Evolutionary conservation across 1,284 basidiomycete species (phyloP), one percentile per base, ranked within the genome.

Genomic region (Pascua sp.): DNA sequence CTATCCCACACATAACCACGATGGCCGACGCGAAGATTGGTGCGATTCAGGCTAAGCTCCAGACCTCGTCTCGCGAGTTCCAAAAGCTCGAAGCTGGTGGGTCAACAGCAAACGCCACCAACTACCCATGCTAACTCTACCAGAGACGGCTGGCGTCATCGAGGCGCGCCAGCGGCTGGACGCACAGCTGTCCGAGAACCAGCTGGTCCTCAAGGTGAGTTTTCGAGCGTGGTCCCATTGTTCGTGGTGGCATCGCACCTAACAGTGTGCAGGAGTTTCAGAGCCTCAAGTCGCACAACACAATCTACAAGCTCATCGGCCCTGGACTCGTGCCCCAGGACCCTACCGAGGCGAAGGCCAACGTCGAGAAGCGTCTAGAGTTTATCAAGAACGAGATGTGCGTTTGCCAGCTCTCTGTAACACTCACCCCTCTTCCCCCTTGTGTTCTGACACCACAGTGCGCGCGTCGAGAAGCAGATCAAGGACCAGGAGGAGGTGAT

Each of bases 311-410:
- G 79, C 84, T 92, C 47, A 84, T 96, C 47, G 96, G 95, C 0
- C 91, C 92, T 1, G 88, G 93, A 1, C 83, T 98, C 18, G 85
- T 98, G 8, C 86, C 88, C 67, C 95, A 98, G 77, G 94, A 97
- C 63, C 86, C 87, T 67, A 76, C 77, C 7, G 96, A 98, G 67
- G 95, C 95, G 11, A 90, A 89, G 71, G 80, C 79, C 56, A 97
- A 95, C 70, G 91, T 98, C 38, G 86, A 92, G 62, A 97, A 91
- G 57, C 85, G 95, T 8, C 78, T 98, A 42, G 90, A 92, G 60
- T 97, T 92, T 77, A 98, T 98, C 71, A 82, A 80, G 53, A 79
- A 84, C 49, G 94, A 98, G 77, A 91, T 96, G 94, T 97, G 60
- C 59, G 89, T 81, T 7, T 7, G 3, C 7, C 5, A 8, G 37